Base-by-base conservation (phyloP, 2,329 filamentous ascomycete species). In the Clonostachys sp. region DNA sequence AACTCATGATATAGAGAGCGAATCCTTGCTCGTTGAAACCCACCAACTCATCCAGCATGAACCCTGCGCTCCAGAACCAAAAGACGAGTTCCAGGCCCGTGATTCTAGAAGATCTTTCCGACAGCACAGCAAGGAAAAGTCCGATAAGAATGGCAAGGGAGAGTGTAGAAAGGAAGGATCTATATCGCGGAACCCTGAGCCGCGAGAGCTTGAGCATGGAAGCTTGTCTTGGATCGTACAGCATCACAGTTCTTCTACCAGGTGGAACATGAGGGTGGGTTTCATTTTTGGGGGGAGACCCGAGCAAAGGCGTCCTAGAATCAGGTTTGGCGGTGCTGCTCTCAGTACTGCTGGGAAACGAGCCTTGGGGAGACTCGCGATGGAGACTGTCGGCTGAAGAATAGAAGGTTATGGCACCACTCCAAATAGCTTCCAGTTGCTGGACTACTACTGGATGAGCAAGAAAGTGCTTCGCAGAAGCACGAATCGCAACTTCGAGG, bases 11-110 rank as follows among this genome's bases (percentile, higher is more conserved):
- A 68, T 96, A 97, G 33, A 97, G 80, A 36, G 91, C 91, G 63
- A 96, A 96, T 4, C 92, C 92, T 67, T 96, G 91, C 65, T 97
- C 92, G 55, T 91, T 96, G 74, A 96, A 96, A 12, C 91, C 91
- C 16, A 96, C 91, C 18, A 97, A 80, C 67, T 96, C 92, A 59
- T 96, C 92, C 34, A 96, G 81, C 90, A 96, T 95, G 66, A 95
- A 96, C 1, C 92, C 92, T 24, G 90, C 89, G 61, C 90, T 95
- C 91, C 92, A 97, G 65, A 96, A 89, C 92, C 92, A 97, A 67
- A 97, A 96, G 12, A 96, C 65, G 14, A 96, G 73, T 64, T 97
- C 92, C 10, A 96, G 72, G 1, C 81, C 80, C 2, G 90, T 95
- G 58, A 97, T 96, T 45, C 84, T 78, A 46, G 85, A 78, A 4